Evolutionary conservation across 768 basidiomycete species (phyloP), one percentile per base, ranked within the genome.

Genomic region (Podaxis mareebaensis): DNA sequence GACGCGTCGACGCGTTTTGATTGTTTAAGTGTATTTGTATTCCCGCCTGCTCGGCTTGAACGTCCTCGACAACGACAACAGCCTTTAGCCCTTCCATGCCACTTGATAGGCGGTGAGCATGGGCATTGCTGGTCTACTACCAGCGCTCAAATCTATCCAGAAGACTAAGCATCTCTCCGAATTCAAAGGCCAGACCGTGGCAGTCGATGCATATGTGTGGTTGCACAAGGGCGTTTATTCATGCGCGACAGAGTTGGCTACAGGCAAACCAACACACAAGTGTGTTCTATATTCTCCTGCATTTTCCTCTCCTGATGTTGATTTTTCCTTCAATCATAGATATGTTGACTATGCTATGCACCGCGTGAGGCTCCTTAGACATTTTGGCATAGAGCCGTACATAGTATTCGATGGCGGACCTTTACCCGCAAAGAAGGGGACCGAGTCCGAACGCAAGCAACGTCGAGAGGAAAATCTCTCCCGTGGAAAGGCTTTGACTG

Each of bases 301-400:
- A 20, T 36, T 20, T 46, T 42, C 22, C n/a, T 58, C 46, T 56
- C 17, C 15, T 17, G 26, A 20, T 8, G 40, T 40, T 4, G 11
- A 48, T 26, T 3, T 33, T 53, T 38, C 1, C 26, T 49, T 36
- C 17, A 15, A 36, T 38, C 33, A 8, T 30, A 96, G 96, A 78
- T 98, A 97, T 81, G 94, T 99, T 64, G 90, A 96, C 73, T 99
- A 96, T 77, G 90, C 90, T 42, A 96, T 99, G 95, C 88, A 93
- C 67, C 87, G 91, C 36, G 88, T 99, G 49, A 85, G 95, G 30
- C 84, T 99, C 59, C 77, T 99, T 56, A 85, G 87, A 65, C 88
- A 99, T 75, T 83, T 93, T 73, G 85, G 86, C 24, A 92, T 99
- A 64, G 83, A 83, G 56, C 96, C 97, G 0, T 95, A 92, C 73